Percentiles rank a stretch among this genome's conserved stretches.
Conservation (phyloP, 2,329 filamentous ascomycete species). For the Aspergillus neotritici region DNA sequence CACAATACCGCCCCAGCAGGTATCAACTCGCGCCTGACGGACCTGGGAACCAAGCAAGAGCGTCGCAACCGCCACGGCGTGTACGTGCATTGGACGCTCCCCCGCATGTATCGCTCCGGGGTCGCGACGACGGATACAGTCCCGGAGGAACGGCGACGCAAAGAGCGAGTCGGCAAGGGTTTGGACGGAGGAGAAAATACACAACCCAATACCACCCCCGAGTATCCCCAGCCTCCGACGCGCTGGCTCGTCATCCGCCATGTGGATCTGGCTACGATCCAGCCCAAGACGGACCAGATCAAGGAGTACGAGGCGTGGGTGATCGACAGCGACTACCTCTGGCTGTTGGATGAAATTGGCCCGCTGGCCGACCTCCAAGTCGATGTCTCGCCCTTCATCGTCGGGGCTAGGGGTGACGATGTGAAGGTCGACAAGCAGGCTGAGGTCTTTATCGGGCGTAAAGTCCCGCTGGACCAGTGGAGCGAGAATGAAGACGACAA, state of each 20-base stretch:
- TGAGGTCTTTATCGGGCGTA: slow-evolving; percentile 40
- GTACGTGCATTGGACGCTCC: slow-evolving; percentile 43
- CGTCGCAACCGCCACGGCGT: slow-evolving; percentile 34
- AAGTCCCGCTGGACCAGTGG: slow-evolving; percentile 17
- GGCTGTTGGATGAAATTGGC: slow-evolving; percentile 28
- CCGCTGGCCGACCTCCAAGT: slow-evolving; percentile 32
- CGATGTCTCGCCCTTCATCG: slow-evolving; percentile 35
- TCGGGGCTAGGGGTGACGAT: slow-evolving; percentile 6
- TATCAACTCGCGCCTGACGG: slow-evolving; percentile 30
- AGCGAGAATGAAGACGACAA: slow-evolving; percentile 1
- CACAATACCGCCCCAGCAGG: slow-evolving; percentile 29
- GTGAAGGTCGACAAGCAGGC: slow-evolving; percentile 29
- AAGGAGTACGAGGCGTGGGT: not conserved
- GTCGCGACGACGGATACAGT: not conserved
- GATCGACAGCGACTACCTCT: slow-evolving; percentile 33
- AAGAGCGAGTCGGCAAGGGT: slow-evolving; percentile 6
- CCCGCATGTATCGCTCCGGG: slow-evolving; percentile 33
- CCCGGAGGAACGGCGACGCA: slow-evolving; percentile 12
- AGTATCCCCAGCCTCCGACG: not conserved
- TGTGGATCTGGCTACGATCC: slow-evolving; percentile 10
- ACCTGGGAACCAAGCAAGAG: slow-evolving; percentile 23
- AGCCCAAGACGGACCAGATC: slow-evolving; percentile 23
- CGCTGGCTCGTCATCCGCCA: slow-evolving; percentile 38
- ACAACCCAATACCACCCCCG: not conserved
- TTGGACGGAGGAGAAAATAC: too few relatives aligned